Percentiles rank a stretch among this genome's conserved stretches.
phyloP scores from a whole-genome alignment of 1,284 basidiomycete species.

The Trichosporon sp. region DNA sequence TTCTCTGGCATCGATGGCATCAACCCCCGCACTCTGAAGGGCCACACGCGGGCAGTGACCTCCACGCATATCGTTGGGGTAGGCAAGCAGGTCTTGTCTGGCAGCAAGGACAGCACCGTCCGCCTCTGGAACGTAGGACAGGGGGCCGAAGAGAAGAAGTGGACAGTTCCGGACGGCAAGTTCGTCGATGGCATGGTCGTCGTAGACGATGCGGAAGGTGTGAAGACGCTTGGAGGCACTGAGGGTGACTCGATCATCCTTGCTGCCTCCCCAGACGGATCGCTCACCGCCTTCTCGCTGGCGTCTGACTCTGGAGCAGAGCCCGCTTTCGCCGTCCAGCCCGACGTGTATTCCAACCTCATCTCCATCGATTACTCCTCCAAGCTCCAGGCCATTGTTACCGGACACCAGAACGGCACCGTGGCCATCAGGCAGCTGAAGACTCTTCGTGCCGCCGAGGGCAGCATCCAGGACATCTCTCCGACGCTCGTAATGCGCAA shows the following conservation, averaged over 20 bases:
- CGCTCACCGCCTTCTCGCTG: conserved; percentile 53
- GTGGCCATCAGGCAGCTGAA: conserved; percentile 57
- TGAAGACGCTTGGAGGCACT: conserved; percentile 19
- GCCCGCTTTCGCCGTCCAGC: conserved; percentile 38
- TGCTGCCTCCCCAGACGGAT: conserved; percentile 58
- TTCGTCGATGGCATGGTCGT: conserved; percentile 32
- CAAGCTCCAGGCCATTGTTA: conserved; percentile 55
- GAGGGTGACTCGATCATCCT: conserved; percentile 34
- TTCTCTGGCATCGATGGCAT: conserved; percentile 44
- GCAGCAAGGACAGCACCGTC: conserved; percentile 63
- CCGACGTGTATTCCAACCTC: conserved; percentile 48
- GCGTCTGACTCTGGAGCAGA: conserved; percentile 52
- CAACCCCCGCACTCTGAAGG: conserved; percentile 60
- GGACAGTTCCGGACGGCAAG: conserved; percentile 32
- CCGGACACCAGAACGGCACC: conserved; percentile 62
- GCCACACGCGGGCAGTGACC: conserved; percentile 60
- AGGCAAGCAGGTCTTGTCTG: conserved; percentile 60
- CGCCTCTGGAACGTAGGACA: conserved; percentile 69
- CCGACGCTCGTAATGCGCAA: conserved; percentile 55
- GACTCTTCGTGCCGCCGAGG: conserved; percentile 49
- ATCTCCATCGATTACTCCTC: conserved; percentile 57
- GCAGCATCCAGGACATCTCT: not conserved
- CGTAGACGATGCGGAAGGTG: conserved; percentile 31
- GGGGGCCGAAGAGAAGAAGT: conserved; percentile 53
- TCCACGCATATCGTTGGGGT: conserved; percentile 60